A percentile compares a stretch with the other conserved stretches of the same genome.
phyloP scores from a whole-genome alignment of 2,329 filamentous ascomycete species.

The Hysterium pulicare region DNA sequence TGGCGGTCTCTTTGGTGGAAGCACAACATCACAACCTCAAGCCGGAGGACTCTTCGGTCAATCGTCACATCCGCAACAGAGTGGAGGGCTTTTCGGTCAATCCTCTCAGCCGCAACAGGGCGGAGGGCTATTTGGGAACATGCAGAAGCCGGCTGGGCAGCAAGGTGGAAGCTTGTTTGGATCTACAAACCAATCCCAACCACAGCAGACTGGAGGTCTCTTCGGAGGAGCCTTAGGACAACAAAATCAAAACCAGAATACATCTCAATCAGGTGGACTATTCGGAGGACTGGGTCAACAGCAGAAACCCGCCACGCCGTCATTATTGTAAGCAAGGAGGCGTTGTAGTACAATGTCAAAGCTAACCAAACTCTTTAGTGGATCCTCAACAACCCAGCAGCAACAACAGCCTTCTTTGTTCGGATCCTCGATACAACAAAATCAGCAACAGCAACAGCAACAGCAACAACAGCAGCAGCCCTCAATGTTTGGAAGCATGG shows the following conservation, averaged over 20 bases:
- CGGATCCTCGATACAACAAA: conserved; percentile 13
- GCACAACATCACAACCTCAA: conserved; percentile 21
- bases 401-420: conserved; percentile 31
- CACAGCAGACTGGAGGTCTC: conserved; percentile 21
- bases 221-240: conserved; percentile 34
- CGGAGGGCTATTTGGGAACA: conserved; percentile 35
- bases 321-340: conserved; percentile 34
- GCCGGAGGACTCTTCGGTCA: conserved; percentile 20
- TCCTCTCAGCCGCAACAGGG: conserved; percentile 26
- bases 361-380: conserved; percentile 32
- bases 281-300: conserved; percentile 25
- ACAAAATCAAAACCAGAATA: conserved; percentile 21
- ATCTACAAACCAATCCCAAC: conserved; percentile 22
- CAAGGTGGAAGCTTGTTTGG: conserved; percentile 34
- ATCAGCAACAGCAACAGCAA: conserved; percentile 22
- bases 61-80: conserved; percentile 24
- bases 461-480: conserved; percentile 22
- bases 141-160: conserved; percentile 31
- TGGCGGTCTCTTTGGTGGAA: conserved; percentile 24
- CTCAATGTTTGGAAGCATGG: conserved; percentile 31
- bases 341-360: conserved; percentile 11
- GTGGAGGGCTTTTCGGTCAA: conserved; percentile 34
- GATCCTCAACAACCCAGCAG: conserved; percentile 29
- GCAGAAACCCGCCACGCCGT: conserved; percentile 26
- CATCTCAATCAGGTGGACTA: conserved; percentile 29